A percentile compares a stretch with the other conserved stretches of the same genome.
These are phyloP conservation scores for Eutypella sp. DNA, from an alignment of 2,329 filamentous ascomycete genomes.

Conservation along the genomic window DNA sequence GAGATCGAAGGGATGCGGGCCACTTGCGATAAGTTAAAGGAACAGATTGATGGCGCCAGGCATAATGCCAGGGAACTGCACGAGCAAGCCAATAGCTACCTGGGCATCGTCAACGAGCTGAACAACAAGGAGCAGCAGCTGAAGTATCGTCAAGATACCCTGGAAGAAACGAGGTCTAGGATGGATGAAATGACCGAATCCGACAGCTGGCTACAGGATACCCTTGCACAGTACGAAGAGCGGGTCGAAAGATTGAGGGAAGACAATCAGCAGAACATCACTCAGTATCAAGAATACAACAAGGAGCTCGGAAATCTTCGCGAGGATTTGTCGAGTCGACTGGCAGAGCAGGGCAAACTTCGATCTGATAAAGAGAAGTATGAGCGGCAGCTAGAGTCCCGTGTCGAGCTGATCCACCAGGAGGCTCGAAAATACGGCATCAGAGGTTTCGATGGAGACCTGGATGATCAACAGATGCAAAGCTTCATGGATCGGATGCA, in stretches of 20 bases:
- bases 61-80: constrained; percentile 60
- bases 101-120: constrained; percentile 69
- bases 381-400: constrained; percentile 69
- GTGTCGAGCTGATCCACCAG: constrained; percentile 70
- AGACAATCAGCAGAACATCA: constrained; percentile 58
- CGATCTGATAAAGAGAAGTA: constrained; percentile 85
- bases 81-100: constrained; percentile 67
- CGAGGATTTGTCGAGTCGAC: constrained; percentile 44
- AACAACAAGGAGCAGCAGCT: constrained; percentile 72
- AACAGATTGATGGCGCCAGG: constrained; percentile 57
- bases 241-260: constrained; percentile 61
- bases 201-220: constrained; percentile 68
- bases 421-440: constrained; percentile 73
- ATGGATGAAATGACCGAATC: constrained; percentile 74
- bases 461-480: constrained; percentile 67
- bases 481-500: constrained; percentile 75
- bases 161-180: constrained; percentile 64
- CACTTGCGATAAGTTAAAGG: constrained; percentile 53
- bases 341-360: constrained; percentile 67
- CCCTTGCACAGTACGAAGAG: constrained; percentile 72
- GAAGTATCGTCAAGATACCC: constrained; percentile 62
- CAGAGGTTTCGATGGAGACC: constrained; percentile 74
- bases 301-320: constrained; percentile 40
- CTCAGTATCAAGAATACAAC: constrained; percentile 63
- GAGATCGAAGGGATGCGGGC: constrained; percentile 60